Evolutionary conservation across 2,329 filamentous ascomycete species (phyloP).

Genomic region (Colletotrichum musae): DNA sequence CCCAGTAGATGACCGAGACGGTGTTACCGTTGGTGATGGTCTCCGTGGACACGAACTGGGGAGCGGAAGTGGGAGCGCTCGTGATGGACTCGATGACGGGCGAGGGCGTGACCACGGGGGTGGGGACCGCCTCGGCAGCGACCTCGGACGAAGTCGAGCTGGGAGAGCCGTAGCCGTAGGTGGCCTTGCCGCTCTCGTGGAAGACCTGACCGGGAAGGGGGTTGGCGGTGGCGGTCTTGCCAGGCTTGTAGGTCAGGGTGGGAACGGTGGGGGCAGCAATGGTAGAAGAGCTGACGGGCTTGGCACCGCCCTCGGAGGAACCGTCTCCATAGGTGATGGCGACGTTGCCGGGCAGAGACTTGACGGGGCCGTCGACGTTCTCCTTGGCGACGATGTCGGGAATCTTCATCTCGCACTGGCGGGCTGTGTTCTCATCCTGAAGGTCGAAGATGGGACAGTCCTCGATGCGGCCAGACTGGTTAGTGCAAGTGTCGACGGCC

Average conservation of each 20-base stretch:
- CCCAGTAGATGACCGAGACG: constrained; percentile 71
- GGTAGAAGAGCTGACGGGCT: constrained; percentile 29
- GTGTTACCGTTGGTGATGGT: constrained; percentile 64
- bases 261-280: constrained; percentile 43
- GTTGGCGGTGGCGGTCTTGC: constrained; percentile 50
- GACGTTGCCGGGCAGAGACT: constrained; percentile 77
- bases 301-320: constrained; percentile 37
- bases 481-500: constrained; percentile 84
- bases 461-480: constrained; percentile 74
- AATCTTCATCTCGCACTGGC: constrained; percentile 74
- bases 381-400: constrained; percentile 71
- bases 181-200: constrained; percentile 48
- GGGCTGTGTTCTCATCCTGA: constrained; percentile 70
- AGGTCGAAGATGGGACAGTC: constrained; percentile 85
- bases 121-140: constrained; percentile 14
- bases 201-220: constrained; percentile 61
- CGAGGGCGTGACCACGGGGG: constrained; percentile 8
- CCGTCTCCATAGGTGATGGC: constrained; percentile 55
- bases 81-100: constrained; percentile 49
- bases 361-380: constrained; percentile 68
- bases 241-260: constrained; percentile 55
- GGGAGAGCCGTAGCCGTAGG: constrained; percentile 35
- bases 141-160: constrained; percentile 25
- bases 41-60: constrained; percentile 62
- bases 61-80: constrained; percentile 18